These are phyloP conservation scores for Xylaria scruposa DNA, from an alignment of 495 filamentous ascomycete species.

Conservation along the genomic window DNA sequence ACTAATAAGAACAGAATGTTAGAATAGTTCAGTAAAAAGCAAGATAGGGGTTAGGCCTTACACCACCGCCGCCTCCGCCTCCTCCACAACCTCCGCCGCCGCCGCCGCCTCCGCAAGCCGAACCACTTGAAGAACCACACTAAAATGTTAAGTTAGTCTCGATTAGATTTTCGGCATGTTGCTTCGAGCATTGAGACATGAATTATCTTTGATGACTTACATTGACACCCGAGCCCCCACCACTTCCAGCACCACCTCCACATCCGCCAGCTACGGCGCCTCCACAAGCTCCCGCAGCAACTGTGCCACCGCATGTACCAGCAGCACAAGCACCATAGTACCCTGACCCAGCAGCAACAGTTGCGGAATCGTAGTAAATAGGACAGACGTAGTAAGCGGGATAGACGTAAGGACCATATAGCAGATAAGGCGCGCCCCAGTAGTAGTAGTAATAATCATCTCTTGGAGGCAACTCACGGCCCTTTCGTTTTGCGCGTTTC, in stretches of 20 bases:
- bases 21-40: background rate
- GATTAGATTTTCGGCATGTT: slow-evolving; percentile 29
- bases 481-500: slow-evolving; percentile 67
- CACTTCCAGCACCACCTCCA: slow-evolving; percentile 48
- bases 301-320: slow-evolving; percentile 51
- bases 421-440: slow-evolving; percentile 59
- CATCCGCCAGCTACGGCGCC: slow-evolving; percentile 58
- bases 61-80: slow-evolving; percentile 40
- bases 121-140: slow-evolving; percentile 33
- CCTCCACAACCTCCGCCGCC: slow-evolving; percentile 42
- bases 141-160: slow-evolving; percentile 33
- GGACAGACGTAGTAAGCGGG: slow-evolving; percentile 39
- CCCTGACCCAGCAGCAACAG: slow-evolving; percentile 59
- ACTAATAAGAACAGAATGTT: background rate
- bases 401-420: slow-evolving; percentile 47
- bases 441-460: slow-evolving; percentile 59
- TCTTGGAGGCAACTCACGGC: slow-evolving; percentile 54
- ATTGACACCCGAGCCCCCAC: slow-evolving; percentile 45
- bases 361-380: slow-evolving; percentile 57
- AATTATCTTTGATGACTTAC: slow-evolving; percentile 48
- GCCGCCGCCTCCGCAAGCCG: slow-evolving; percentile 48
- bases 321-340: slow-evolving; percentile 48
- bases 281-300: slow-evolving; percentile 44
- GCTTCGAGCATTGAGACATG: background rate
- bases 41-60: background rate